These are phyloP conservation scores for Talaromyces sp. DNA, from an alignment of 2,329 filamentous ascomycete genomes.

Conservation along the genomic window DNA sequence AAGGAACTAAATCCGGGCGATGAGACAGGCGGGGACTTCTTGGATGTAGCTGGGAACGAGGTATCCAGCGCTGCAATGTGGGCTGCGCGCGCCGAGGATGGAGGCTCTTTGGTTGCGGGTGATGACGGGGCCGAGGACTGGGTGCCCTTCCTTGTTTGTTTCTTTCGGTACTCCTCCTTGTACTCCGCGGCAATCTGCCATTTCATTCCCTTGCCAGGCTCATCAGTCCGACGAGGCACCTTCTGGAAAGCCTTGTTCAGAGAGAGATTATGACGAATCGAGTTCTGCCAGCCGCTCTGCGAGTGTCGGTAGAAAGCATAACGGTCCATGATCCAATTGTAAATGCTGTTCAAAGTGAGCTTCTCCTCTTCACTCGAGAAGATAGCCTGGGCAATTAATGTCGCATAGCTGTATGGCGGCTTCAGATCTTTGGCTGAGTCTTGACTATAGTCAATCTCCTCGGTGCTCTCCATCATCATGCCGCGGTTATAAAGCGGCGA, in stretches of 20 bases:
- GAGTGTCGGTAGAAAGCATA: conserved; percentile 92
- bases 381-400: conserved; percentile 96
- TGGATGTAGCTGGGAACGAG: conserved; percentile 41
- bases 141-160: conserved; percentile 51
- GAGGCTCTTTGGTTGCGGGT: conserved; percentile 48
- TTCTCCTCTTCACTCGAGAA: conserved; percentile 84
- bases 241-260: conserved; percentile 95
- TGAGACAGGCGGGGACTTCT: conserved; percentile 42
- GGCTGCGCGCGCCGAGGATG: conserved; percentile 37
- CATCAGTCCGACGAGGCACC: conserved; percentile 85
- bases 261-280: conserved; percentile 93
- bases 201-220: conserved; percentile 98
- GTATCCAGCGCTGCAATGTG: conserved; percentile 40
- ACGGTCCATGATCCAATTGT: conserved; percentile 85
- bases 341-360: conserved; percentile 88
- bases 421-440: conserved; percentile 90
- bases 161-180: conserved; percentile 84
- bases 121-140: conserved; percentile 51
- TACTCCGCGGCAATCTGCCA: conserved; percentile 89
- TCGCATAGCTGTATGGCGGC: conserved; percentile 93
- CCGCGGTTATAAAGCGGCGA: conserved; percentile 54
- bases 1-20: conserved; percentile 47
- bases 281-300: conserved; percentile 95
- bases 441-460: conserved; percentile 63
- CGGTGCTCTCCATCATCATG: conserved; percentile 57